Conservation (phyloP, 352 stramenopile genomes). For the Peronospora destructor region DNA sequence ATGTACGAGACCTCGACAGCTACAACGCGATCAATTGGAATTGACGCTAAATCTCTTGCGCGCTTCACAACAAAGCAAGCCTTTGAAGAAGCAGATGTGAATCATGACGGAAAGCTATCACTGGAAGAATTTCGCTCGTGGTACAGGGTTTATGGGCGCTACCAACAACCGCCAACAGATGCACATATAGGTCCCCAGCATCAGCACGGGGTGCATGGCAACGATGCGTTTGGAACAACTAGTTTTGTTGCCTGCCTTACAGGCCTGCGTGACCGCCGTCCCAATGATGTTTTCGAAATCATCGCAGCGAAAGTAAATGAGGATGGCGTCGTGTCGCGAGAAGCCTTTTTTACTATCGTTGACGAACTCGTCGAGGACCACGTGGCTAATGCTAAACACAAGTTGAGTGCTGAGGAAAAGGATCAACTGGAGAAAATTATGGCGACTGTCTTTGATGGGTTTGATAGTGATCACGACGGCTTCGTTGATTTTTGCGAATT, state of each 20-base stretch:
- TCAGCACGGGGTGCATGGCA: constrained; percentile 1
- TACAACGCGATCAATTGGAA: constrained; percentile 33
- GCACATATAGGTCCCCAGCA: neutral
- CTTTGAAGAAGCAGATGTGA: constrained; percentile 84
- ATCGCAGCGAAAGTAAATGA: constrained; percentile 78
- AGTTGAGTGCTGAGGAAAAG: constrained; percentile 26
- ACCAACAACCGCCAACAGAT: constrained; percentile 13
- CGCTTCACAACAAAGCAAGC: constrained; percentile 68
- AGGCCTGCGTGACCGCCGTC: constrained; percentile 40
- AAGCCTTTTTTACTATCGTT: constrained; percentile 66
- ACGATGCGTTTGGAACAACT: constrained; percentile 38
- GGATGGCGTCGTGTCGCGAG: constrained; percentile 64
- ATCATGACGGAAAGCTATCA: constrained; percentile 68
- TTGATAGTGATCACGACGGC: constrained; percentile 69
- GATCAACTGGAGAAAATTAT: constrained; percentile 46
- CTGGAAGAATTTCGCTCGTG: constrained; percentile 79
- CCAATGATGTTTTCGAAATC: constrained; percentile 76
- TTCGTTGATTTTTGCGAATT: constrained; percentile 85
- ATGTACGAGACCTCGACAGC: constrained; percentile 44
- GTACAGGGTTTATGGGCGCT: constrained; percentile 43
- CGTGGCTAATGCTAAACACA: constrained; percentile 16
- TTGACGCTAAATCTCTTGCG: constrained; percentile 54
- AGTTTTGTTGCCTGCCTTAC: constrained; percentile 56
- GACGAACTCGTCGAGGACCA: constrained; percentile 48
- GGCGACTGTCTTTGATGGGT: constrained; percentile 63